Conservation (phyloP, 345 rosid species). For the Pistacia integerrima region DNA sequence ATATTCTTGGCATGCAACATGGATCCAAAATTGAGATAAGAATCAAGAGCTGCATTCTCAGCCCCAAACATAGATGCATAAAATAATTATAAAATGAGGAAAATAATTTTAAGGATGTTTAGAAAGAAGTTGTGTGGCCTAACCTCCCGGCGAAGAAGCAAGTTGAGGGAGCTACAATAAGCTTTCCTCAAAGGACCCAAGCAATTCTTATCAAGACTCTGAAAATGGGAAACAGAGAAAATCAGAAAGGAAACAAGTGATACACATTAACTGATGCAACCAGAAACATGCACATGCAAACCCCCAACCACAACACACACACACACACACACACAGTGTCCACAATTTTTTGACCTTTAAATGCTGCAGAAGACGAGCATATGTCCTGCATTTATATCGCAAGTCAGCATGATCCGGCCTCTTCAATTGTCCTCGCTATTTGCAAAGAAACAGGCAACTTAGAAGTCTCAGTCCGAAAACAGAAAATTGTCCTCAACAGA, state of each 20-base stretch:
- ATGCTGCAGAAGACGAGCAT: slow-evolving; percentile 98
- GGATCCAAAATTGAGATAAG: slow-evolving; percentile 4
- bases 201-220: slow-evolving; percentile 95
- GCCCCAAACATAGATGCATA: background rate
- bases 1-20: background rate
- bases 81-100: background rate
- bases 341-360: slow-evolving; percentile 60
- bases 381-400: slow-evolving; percentile 97
- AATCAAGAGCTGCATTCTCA: background rate
- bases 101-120: slow-evolving; percentile 10
- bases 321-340: background rate
- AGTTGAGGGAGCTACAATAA: slow-evolving; percentile 93
- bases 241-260: slow-evolving; percentile 20
- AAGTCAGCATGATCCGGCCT: slow-evolving; percentile 99
- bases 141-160: slow-evolving; percentile 99
- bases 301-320: background rate
- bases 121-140: slow-evolving; percentile 29
- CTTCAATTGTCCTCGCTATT: slow-evolving; percentile 96
- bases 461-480: slow-evolving; percentile 16
- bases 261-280: background rate
- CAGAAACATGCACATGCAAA: slow-evolving; percentile 1
- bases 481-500: slow-evolving; percentile 13
- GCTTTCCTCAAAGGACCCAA: slow-evolving; percentile 92
- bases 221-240: slow-evolving; percentile 24
- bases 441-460: slow-evolving; percentile 24